Base-by-base conservation (phyloP, 2,329 filamentous ascomycete species). In the Diaporthe eres region DNA sequence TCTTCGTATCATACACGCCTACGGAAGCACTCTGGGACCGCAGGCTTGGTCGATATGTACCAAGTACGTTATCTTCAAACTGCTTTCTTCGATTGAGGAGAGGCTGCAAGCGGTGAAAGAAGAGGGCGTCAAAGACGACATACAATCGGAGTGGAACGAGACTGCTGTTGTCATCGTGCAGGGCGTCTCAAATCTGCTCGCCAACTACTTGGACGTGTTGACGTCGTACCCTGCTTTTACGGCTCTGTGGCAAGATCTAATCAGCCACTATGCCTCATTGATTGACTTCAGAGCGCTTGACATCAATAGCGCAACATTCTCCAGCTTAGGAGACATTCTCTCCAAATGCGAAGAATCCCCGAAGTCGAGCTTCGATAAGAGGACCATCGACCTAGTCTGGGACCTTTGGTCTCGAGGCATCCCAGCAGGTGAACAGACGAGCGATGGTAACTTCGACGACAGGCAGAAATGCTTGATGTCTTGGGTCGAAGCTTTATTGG, bases 1-100 rank as follows among this genome's bases (percentile, higher is more conserved):
- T 4, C 89, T 98, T 74, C 91, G 95, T 61, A 98, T 98, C 28
- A 95, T 98, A 77, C 95, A 98, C 82, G 95, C 95, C 1, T 97
- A 97, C 78, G 95, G 95, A 15, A 94, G 96, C 78, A 93, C 94
- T 72, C 87, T 98, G 6, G 92, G 90, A 55, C 89, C 94, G 0
- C 91, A 94, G 80, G 93, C 94, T 0, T 98, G 95, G 96, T 92
- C 93, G 65, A 89, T 96, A 39, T 97, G 95, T 79, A 90, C 98
- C 74, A 92, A 94, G 76, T 92, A 91, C 9, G 94, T 98, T 9
- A 88, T 98, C 2, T 96, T 98, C 83, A 91, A 91, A 76, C 91
- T 98, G 78, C 85, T 97, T 4, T 89, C 92, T 5, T 92, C 91
- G 0, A 92, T 96, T n/a, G 90, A 93, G 79, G 83, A 85, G 34